A percentile compares a stretch with the other conserved stretches of the same genome.
These are phyloP conservation scores for Cordyceps pruinosa DNA, from an alignment of 2,329 filamentous ascomycete species.

Conservation along the genomic window DNA sequence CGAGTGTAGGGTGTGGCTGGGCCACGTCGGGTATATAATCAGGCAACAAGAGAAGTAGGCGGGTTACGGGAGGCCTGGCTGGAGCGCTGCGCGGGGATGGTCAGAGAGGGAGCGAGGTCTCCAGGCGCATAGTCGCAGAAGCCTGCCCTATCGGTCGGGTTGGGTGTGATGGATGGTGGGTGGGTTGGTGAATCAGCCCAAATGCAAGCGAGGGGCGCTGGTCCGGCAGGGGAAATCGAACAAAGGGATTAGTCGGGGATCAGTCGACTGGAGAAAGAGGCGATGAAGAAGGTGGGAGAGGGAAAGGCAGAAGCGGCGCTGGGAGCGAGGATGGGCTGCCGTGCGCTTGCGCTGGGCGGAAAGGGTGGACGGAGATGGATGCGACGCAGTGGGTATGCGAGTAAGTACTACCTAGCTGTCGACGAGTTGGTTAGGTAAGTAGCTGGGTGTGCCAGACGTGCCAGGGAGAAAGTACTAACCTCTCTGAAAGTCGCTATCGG, in stretches of 20 bases:
- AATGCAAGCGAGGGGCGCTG: slow-evolving; percentile 1
- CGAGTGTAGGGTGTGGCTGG: slow-evolving; percentile 19
- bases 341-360: slow-evolving; percentile 6
- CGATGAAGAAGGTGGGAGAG: background rate
- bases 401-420: background rate
- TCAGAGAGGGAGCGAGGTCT: background rate
- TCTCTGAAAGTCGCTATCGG: too few relatives aligned
- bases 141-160: background rate
- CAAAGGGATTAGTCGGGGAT: too few relatives aligned
- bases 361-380: slow-evolving; percentile 4
- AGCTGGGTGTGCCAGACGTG: background rate
- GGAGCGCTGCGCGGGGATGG: background rate
- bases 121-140: slow-evolving; percentile 7
- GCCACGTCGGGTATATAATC: slow-evolving; percentile 29
- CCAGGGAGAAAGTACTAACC: background rate
- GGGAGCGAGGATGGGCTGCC: background rate
- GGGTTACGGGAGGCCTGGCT: background rate
- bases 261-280: background rate
- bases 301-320: background rate
- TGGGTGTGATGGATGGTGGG: background rate
- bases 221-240: slow-evolving; percentile 4
- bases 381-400: background rate
- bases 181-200: slow-evolving; percentile 4
- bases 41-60: slow-evolving; percentile 14
- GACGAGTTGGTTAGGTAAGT: background rate